Conservation (phyloP, 495 filamentous ascomycete species). For the Zalerion maritima region DNA sequence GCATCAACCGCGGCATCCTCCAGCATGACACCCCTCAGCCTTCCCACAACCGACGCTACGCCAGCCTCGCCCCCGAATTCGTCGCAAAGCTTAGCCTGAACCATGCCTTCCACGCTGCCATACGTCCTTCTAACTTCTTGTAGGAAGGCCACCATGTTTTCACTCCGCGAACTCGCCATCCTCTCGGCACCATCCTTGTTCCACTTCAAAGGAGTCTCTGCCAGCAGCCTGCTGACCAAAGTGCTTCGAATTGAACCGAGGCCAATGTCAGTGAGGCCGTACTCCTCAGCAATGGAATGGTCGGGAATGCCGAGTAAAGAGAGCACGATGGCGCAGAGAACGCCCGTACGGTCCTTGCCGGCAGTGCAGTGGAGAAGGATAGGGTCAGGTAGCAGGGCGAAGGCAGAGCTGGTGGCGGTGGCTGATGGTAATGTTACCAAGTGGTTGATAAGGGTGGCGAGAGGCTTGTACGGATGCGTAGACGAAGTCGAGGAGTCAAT, state of each 20-base stretch:
- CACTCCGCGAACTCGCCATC: constrained; percentile 34
- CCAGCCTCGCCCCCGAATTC: no score
- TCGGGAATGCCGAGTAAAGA: constrained; percentile 40
- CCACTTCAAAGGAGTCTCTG: constrained; percentile 24
- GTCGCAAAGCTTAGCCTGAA: no score
- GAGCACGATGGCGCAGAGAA: constrained; percentile 44
- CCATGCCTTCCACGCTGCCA: constrained; percentile 40
- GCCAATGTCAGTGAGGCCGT: constrained; percentile 43
- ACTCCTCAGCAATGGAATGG: constrained; percentile 45
- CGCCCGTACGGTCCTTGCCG: constrained; percentile 51
- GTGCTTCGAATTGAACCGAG: constrained; percentile 25
- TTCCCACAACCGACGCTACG: no score
- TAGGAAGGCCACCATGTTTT: constrained; percentile 40
- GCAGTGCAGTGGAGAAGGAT: constrained; percentile 46
- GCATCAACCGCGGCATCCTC: no score
- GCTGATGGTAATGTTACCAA: constrained; percentile 27
- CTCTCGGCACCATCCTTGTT: constrained; percentile 29
- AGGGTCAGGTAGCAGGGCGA: constrained; percentile 13
- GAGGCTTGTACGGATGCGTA: constrained; percentile 19
- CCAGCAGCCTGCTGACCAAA: constrained; percentile 29
- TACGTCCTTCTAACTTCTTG: constrained; percentile 34
- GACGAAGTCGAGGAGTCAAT: constrained; percentile 22
- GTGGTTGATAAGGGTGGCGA: constrained; percentile 27
- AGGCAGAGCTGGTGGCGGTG: constrained; percentile 10
- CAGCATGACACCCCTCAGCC: no score